A percentile compares a stretch with the other conserved stretches of the same genome.
phyloP scores from a whole-genome alignment of 306 rosid genomes.

The Cajanus cajan region DNA sequence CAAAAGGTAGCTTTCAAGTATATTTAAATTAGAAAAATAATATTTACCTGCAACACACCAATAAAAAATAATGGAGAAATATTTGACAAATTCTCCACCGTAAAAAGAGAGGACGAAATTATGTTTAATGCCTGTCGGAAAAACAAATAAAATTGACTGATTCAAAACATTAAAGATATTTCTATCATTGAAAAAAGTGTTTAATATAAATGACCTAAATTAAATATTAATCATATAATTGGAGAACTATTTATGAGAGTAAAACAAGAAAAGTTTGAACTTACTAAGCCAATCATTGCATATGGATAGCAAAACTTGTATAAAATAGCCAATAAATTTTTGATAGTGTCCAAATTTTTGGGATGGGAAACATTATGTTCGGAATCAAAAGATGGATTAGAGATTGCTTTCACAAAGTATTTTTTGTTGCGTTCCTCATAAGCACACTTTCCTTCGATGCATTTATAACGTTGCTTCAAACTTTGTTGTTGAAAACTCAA shows the following conservation, averaged over 20 bases:
- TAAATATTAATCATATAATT: too few species aligned
- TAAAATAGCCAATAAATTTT: conserved; percentile 62
- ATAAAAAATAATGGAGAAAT: conserved; percentile 79
- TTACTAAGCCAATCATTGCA: conserved; percentile 93
- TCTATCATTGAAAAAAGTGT: neutral
- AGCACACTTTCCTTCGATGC: conserved; percentile 35
- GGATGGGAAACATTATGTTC: conserved; percentile 54
- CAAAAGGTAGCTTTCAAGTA: neutral
- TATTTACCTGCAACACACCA: conserved; percentile 77
- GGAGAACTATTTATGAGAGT: neutral
- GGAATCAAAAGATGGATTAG: conserved; percentile 71
- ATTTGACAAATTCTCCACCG: conserved; percentile 69
- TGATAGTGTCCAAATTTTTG: conserved; percentile 43
- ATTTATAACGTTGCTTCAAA: conserved; percentile 4
- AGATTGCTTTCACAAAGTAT: conserved; percentile 53
- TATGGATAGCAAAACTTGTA: conserved; percentile 97
- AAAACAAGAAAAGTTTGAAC: conserved; percentile 33
- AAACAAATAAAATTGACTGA: conserved; percentile 26
- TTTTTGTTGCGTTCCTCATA: conserved; percentile 30
- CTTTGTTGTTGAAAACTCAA: conserved; percentile 35
- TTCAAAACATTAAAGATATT: neutral
- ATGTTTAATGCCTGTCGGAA: conserved; percentile 82
- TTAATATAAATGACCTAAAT: neutral
- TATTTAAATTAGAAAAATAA: neutral
- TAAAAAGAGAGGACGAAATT: conserved; percentile 89